Conservation (phyloP, 2,329 filamentous ascomycete genomes). For the Penicillium brevicompactum region DNA sequence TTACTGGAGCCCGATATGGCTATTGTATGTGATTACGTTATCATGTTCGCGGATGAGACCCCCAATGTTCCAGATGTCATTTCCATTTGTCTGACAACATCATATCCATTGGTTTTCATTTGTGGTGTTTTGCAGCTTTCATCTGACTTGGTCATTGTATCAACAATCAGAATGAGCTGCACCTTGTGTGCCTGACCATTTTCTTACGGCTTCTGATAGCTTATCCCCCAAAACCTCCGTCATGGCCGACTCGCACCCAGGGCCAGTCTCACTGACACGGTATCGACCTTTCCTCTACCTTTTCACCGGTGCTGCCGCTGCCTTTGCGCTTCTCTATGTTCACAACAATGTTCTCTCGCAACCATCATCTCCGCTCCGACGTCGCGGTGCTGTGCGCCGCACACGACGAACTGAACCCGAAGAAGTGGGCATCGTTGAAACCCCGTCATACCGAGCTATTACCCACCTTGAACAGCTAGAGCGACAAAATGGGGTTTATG, state of each 20-base stretch:
- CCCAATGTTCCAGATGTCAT: constrained; percentile 1
- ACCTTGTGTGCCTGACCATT: constrained; percentile 12
- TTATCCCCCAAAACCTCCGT: constrained; percentile 24
- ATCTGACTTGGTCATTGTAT: background rate
- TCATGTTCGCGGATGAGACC: background rate
- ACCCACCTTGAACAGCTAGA: constrained; percentile 44
- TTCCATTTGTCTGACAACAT: background rate
- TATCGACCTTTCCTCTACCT: constrained; percentile 46
- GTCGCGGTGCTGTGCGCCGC: constrained; percentile 44
- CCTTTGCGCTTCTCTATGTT: constrained; percentile 45
- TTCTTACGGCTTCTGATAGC: constrained; percentile 18
- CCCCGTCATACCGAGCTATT: constrained; percentile 41
- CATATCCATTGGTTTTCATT: background rate
- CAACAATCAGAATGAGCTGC: constrained; percentile 16
- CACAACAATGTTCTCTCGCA: constrained; percentile 35
- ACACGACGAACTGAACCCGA: constrained; percentile 33
- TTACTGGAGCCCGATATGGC: too few species aligned
- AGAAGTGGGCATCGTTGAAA: constrained; percentile 26
- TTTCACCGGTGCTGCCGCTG: constrained; percentile 44
- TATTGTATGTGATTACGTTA: background rate
- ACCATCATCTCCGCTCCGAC: constrained; percentile 35
- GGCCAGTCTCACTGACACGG: constrained; percentile 36
- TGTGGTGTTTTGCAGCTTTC: background rate
- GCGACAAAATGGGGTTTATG: constrained; percentile 44
- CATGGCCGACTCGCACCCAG: constrained; percentile 36